Conservation (phyloP, 2,329 filamentous ascomycete genomes). For the Neurospora sp. region DNA sequence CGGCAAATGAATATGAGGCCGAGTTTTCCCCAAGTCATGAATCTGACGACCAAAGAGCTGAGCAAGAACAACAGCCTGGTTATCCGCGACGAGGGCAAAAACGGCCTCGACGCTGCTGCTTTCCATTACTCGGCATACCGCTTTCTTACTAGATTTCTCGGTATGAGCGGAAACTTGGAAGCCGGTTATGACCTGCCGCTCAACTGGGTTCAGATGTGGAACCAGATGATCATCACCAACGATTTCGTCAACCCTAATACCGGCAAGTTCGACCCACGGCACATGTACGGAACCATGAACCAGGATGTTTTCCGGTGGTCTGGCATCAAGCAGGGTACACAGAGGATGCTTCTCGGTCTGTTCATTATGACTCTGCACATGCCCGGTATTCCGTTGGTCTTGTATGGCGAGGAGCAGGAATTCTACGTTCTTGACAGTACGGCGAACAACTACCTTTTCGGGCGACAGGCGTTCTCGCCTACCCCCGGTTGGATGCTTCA, state of each 20-base stretch:
- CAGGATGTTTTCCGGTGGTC: conserved; percentile 57
- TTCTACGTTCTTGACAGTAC: conserved; percentile 52
- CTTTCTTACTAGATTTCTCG: conserved; percentile 46
- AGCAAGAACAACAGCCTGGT: conserved; percentile 33
- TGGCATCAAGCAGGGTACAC: conserved; percentile 42
- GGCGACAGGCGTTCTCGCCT: conserved; percentile 49
- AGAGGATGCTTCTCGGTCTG: conserved; percentile 44
- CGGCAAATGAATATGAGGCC: conserved; percentile 25
- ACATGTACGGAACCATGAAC: conserved; percentile 51
- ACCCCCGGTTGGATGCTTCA: conserved; percentile 51
- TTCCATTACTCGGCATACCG: conserved; percentile 54
- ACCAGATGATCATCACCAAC: conserved; percentile 42
- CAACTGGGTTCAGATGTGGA: conserved; percentile 41
- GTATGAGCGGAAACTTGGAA: conserved; percentile 45
- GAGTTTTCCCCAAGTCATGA: conserved; percentile 5
- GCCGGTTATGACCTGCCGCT: conserved; percentile 43
- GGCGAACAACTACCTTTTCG: conserved; percentile 51
- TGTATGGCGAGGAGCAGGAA: conserved; percentile 54
- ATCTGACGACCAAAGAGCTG: conserved; percentile 27
- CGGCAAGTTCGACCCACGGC: conserved; percentile 43
- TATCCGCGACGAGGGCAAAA: conserved; percentile 38
- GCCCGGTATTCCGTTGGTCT: conserved; percentile 47
- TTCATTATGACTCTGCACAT: conserved; percentile 49
- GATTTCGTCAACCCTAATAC: conserved; percentile 11
- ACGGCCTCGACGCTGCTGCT: conserved; percentile 46